Percentiles rank a stretch among this genome's conserved stretches.
These are phyloP conservation scores for Aquilaria yunnanensis DNA, from an alignment of 345 rosid species.

Conservation along the genomic window DNA sequence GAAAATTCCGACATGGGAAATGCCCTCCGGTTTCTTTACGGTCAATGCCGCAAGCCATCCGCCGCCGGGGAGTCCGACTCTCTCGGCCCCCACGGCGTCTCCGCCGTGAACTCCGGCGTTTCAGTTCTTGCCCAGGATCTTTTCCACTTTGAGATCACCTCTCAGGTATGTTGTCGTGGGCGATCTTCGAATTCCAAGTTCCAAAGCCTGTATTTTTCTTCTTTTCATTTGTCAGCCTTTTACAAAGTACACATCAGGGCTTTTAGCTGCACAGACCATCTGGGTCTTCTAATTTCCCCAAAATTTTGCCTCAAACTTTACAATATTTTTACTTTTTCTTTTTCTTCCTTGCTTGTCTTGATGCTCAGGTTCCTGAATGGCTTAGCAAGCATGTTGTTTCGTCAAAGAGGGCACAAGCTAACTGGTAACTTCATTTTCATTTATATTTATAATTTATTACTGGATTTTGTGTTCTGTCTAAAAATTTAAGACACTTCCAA, in stretches of 20 bases:
- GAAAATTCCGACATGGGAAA: slow-evolving; percentile 42
- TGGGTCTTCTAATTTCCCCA: no score
- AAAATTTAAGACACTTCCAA: slow-evolving; percentile 15
- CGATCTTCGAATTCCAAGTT: not conserved
- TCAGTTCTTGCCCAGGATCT: slow-evolving; percentile 82
- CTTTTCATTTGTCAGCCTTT: not conserved
- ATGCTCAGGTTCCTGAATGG: slow-evolving; percentile 61
- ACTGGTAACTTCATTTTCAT: slow-evolving; percentile 43
- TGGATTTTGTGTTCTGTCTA: not conserved
- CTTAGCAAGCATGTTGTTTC: slow-evolving; percentile 65
- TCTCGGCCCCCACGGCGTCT: slow-evolving; percentile 43
- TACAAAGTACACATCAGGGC: not conserved
- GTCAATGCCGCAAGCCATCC: slow-evolving; percentile 33
- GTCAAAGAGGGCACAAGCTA: slow-evolving; percentile 84
- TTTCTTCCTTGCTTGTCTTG: not conserved
- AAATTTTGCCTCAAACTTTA: no score
- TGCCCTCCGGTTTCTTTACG: slow-evolving; percentile 39
- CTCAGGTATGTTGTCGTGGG: slow-evolving; percentile 40
- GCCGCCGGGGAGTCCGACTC: slow-evolving; percentile 34
- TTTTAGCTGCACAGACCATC: not conserved
- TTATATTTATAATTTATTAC: not conserved
- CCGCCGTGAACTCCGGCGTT: slow-evolving; percentile 52
- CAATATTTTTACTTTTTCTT: not conserved
- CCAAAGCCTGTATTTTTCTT: not conserved
- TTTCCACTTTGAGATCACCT: slow-evolving; percentile 63